Base-by-base conservation (phyloP, 2,329 filamentous ascomycete genomes). In the Allantophomopsis cytisporea region DNA sequence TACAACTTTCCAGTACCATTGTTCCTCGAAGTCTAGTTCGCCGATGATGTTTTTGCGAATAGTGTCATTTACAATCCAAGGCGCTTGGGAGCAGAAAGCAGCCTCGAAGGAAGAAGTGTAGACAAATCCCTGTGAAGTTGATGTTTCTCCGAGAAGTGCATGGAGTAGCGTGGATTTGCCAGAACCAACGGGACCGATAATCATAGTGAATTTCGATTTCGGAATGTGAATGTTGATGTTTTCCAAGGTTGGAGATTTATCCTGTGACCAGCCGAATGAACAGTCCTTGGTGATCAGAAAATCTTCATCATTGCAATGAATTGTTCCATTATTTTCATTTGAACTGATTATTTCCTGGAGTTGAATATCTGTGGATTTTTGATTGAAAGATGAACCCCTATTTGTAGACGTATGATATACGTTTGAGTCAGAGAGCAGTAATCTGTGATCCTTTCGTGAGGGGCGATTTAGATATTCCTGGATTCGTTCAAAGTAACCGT, bases 31-130 rank as follows among this genome's bases (percentile, higher is more conserved):
- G 11, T 33, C 35, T 1, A 44, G 42, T 14, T 41, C 42, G 0
- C 58, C 61, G 0, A 60, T 41, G 6, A 68, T 61, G 23, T 61
- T 62, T 0, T 60, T 47, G 5, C 52, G 50, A 16, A 66, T 48
- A 0, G 57, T 58, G 2, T 47, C 53, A 40, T 66, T 66, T 5
- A 54, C 50, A 2, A 66, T 52, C 62, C 63, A 68, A 0, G 63
- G 58, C 1, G 49, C 50, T 40, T 68, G 64, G 35, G 59, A 56
- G 40, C 62, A 65, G 42, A 62, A 66, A 1, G 57, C 60, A 5
- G 60, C 32, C 11, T 41, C 31, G 3, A 21, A 16, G 4, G 41
- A 12, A 47, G 45, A 39, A 28, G 40, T 30, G 23, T 39, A 35
- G n/a, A 42, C 30, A 8, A 42, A 42, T 16, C 40, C 40, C 18